phyloP scores from a whole-genome alignment of 441 rosid species.

The Syzygium syzygioides region DNA sequence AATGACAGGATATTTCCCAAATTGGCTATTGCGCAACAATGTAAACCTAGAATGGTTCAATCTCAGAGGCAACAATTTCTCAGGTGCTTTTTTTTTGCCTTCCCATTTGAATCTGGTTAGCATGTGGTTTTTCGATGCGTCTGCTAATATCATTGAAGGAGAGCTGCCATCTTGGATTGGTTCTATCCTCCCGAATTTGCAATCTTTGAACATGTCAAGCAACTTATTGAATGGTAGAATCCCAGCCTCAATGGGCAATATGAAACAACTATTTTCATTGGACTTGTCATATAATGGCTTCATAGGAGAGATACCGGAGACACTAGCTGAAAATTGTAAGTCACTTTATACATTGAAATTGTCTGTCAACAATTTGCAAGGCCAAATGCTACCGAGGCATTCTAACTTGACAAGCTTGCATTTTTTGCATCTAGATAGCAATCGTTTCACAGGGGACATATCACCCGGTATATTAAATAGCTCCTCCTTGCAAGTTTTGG shows the following conservation, averaged over 20 bases:
- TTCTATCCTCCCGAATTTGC: too few relatives aligned
- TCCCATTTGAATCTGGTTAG: too few relatives aligned
- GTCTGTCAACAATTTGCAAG: background rate
- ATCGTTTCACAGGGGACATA: background rate
- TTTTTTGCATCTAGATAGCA: background rate
- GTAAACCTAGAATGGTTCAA: too few relatives aligned
- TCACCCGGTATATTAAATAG: background rate
- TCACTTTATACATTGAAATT: background rate
- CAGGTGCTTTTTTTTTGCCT: too few relatives aligned
- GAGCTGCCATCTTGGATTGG: background rate
- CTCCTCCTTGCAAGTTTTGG: background rate
- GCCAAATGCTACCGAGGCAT: background rate
- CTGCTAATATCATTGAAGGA: background rate
- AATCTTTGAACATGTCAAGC: rapidly evolving
- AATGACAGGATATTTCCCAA: background rate
- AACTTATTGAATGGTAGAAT: background rate
- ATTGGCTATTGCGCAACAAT: background rate
- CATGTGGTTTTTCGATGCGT: rapidly evolving
- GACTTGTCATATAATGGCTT: background rate
- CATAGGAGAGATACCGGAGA: background rate
- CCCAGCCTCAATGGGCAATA: background rate
- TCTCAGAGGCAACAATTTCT: background rate
- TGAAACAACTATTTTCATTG: rapidly evolving
- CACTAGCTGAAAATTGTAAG: background rate
- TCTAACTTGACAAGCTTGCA: background rate